Evolutionary conservation across 768 basidiomycete genomes (phyloP).

Genomic region (Phaffia tasmanica): DNA sequence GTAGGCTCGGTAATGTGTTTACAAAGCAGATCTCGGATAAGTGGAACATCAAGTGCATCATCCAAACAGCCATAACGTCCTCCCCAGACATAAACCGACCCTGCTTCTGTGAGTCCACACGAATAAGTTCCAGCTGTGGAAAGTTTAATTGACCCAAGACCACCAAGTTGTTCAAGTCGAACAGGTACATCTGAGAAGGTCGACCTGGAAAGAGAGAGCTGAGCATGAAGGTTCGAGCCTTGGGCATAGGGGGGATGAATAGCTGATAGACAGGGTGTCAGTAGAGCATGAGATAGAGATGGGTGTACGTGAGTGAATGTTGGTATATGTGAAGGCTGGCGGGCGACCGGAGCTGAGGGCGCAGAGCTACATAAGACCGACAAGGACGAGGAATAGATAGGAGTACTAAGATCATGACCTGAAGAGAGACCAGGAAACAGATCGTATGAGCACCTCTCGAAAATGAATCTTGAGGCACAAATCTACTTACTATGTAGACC

Average conservation of each 20-base stretch:
- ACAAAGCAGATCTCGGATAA: too few relatives aligned
- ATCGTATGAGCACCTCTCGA: neutral
- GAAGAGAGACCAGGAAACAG: neutral
- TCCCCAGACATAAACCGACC: slow-evolving; percentile 5
- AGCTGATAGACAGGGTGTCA: neutral
- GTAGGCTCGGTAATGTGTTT: too few relatives aligned
- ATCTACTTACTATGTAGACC: neutral
- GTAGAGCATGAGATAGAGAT: slow-evolving; percentile 2
- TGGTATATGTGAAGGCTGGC: neutral
- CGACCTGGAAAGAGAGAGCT: slow-evolving; percentile 1
- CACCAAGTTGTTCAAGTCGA: neutral
- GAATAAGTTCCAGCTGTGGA: slow-evolving; percentile 1
- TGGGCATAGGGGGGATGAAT: neutral
- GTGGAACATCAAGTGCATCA: neutral
- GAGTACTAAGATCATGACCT: neutral
- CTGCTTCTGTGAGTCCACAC: neutral
- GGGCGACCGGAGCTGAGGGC: neutral
- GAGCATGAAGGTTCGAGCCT: slow-evolving; percentile 11
- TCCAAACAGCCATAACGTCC: neutral
- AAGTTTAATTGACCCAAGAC: neutral
- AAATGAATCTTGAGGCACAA: too few relatives aligned
- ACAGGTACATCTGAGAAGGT: neutral
- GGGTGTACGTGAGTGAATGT: neutral
- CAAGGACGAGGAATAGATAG: neutral
- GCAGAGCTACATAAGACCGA: neutral